Evolutionary conservation across 2,329 filamentous ascomycete genomes (phyloP).

Genomic region (Colletotrichum lini): DNA sequence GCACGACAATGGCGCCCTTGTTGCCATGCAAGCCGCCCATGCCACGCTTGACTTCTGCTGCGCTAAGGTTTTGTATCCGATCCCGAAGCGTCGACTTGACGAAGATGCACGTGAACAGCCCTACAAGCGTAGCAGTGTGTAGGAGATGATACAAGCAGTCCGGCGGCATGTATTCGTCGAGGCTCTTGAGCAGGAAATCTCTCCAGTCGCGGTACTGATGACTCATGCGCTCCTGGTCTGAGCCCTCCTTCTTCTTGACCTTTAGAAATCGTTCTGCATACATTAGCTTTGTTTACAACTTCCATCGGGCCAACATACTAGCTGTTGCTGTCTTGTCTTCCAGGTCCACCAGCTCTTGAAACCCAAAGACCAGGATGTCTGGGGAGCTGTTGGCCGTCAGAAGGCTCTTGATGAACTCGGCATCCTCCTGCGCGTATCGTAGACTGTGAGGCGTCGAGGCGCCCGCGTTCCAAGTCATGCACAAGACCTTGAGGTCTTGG

Average conservation of each 20-base stretch:
- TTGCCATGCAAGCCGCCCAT: constrained; percentile 97
- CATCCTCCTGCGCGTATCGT: constrained; percentile 78
- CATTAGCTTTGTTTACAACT: constrained; percentile 47
- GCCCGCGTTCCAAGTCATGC: constrained; percentile 97
- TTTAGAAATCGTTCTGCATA: constrained; percentile 84
- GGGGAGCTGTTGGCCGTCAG: constrained; percentile 83
- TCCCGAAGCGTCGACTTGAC: constrained; percentile 84
- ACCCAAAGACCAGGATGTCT: constrained; percentile 94
- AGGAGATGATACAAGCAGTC: constrained; percentile 87
- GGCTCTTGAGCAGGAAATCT: constrained; percentile 84
- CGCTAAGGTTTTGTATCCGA: constrained; percentile 83
- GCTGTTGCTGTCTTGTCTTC: constrained; percentile 98
- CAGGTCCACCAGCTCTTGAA: constrained; percentile 97
- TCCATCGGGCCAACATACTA: constrained; percentile 65
- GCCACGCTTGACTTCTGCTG: constrained; percentile 91
- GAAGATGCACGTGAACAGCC: constrained; percentile 96
- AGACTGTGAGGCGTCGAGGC: constrained; percentile 92
- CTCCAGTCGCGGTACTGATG: constrained; percentile 98
- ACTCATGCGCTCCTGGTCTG: constrained; percentile 92
- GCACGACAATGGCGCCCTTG: constrained; percentile 92
- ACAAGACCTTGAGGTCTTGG: constrained; percentile 81
- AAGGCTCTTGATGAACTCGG: constrained; percentile 84
- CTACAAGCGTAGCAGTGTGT: constrained; percentile 91
- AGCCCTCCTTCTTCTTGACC: constrained; percentile 87
- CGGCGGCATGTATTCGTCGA: constrained; percentile 86